These are phyloP conservation scores for Raffaelea arxii DNA, from an alignment of 2,329 filamentous ascomycete species.

Conservation along the genomic window DNA sequence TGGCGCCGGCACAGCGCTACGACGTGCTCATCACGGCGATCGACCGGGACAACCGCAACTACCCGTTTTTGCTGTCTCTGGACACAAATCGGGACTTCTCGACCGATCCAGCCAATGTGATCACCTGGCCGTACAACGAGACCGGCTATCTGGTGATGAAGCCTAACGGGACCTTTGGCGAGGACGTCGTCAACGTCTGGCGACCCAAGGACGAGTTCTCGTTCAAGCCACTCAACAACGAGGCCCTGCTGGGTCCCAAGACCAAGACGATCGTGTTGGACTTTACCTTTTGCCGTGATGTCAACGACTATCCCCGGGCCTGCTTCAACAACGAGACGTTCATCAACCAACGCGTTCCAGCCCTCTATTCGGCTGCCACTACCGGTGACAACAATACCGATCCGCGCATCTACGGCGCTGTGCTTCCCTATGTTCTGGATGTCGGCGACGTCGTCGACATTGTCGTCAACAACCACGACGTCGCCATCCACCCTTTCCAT, in stretches of 20 bases:
- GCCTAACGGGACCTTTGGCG: slow-evolving; percentile 16
- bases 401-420: slow-evolving; percentile 30
- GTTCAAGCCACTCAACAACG: slow-evolving; percentile 43
- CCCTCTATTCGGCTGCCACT: slow-evolving; percentile 61
- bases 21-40: slow-evolving; percentile 29
- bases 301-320: slow-evolving; percentile 51
- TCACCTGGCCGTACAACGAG: slow-evolving; percentile 27
- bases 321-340: slow-evolving; percentile 59
- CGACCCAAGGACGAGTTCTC: slow-evolving; percentile 53
- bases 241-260: slow-evolving; percentile 24
- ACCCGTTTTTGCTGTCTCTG: slow-evolving; percentile 31
- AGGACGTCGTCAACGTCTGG: slow-evolving; percentile 24
- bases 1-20: slow-evolving; percentile 35
- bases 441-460: slow-evolving; percentile 33
- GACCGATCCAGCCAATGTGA: slow-evolving; percentile 15
- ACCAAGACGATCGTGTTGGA: slow-evolving; percentile 46
- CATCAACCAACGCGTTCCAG: slow-evolving; percentile 57
- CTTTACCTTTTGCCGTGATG: slow-evolving; percentile 49
- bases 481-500: slow-evolving; percentile 40
- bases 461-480: slow-evolving; percentile 39
- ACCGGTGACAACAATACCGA: slow-evolving; percentile 35
- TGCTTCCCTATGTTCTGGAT: slow-evolving; percentile 30
- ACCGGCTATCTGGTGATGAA: slow-evolving; percentile 35
- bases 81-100: slow-evolving; percentile 34
- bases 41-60: slow-evolving; percentile 27